Evolutionary conservation across 2,329 filamentous ascomycete genomes (phyloP), one percentile per base, ranked within the genome.

Genomic region (Didymella keratinophila): DNA sequence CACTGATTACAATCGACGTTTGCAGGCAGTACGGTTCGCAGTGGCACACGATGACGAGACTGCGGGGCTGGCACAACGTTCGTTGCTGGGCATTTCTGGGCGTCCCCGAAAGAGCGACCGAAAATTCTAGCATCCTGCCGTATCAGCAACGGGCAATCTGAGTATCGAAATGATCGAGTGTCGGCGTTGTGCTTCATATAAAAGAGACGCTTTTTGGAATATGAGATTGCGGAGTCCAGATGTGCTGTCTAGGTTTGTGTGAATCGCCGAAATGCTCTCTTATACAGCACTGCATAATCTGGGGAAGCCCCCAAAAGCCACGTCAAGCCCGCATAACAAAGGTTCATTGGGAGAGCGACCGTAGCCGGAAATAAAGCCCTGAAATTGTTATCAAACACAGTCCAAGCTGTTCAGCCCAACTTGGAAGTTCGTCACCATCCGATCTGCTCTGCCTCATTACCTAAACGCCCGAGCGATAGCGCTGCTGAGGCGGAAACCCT

Each of bases 11-110:
- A 42, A 51, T 44, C 49, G 42, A 43, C 43, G 49, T 46, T 52
- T 32, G 56, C 36, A 48, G 37, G 27, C 30, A 49, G 55, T 47
- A 58, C 30, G 49, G 37, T 53, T 47, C 36, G 20, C 30, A 21
- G 18, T 18, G 37, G 39, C 58, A 61, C 43, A 36, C 60, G 51
- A 69, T 69, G 67, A 68, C 67, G 64, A 58, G 21, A 54, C 44
- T 53, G 61, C 57, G 64, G 52, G 49, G 37, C 49, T 49, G 53
- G 52, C 59, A 52, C 45, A 60, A 55, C 43, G 46, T 62, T 53
- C 60, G 58, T 56, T 58, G 52, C 61, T 68, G 63, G 65, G 63
- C 65, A 56, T 55, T 45, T 44, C 64, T 67, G 37, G 64, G 67
- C 65, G 48, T 39, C 51, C 23, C 59, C 61, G 61, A 68, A 43